Conservation (phyloP, 1,139 yeast genomes). For the Hansenula anomala region DNA sequence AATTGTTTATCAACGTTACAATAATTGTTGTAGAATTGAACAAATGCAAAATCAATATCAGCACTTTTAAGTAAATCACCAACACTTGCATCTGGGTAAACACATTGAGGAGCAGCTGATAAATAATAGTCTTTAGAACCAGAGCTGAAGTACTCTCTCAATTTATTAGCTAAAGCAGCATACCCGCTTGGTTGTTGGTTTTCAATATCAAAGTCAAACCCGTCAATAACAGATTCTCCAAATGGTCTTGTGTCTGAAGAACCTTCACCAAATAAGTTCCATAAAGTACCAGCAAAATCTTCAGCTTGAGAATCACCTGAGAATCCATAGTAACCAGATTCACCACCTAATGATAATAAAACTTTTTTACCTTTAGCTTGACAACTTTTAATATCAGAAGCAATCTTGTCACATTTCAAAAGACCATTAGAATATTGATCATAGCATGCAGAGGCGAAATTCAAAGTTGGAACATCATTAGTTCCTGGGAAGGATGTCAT, state of each 20-base stretch:
- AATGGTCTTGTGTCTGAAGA: constrained; percentile 63
- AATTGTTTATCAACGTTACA: constrained; percentile 58
- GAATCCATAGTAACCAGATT: constrained; percentile 77
- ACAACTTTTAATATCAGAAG: constrained; percentile 76
- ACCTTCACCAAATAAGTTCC: constrained; percentile 88
- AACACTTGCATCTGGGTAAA: constrained; percentile 81
- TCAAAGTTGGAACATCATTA: constrained; percentile 39
- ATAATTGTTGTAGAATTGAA: constrained; percentile 91
- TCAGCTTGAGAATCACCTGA: constrained; percentile 55
- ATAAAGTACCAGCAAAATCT: constrained; percentile 66
- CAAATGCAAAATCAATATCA: constrained; percentile 76
- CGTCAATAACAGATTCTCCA: constrained; percentile 60
- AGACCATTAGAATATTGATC: constrained; percentile 50
- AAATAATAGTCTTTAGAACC: constrained; percentile 68
- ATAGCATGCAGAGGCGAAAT: constrained; percentile 68
- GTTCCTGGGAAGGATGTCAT: constrained; percentile 56
- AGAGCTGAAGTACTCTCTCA: constrained; percentile 52
- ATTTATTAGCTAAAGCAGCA: constrained; percentile 53
- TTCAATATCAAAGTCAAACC: constrained; percentile 72
- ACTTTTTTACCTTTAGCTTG: constrained; percentile 76
- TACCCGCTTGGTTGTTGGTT: constrained; percentile 49
- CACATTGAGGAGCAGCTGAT: constrained; percentile 96
- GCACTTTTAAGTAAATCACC: constrained; percentile 62
- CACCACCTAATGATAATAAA: constrained; percentile 84
- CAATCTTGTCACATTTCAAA: constrained; percentile 58